Base-by-base conservation (phyloP, 306 rosid species). In the Parietaria judaica region DNA sequence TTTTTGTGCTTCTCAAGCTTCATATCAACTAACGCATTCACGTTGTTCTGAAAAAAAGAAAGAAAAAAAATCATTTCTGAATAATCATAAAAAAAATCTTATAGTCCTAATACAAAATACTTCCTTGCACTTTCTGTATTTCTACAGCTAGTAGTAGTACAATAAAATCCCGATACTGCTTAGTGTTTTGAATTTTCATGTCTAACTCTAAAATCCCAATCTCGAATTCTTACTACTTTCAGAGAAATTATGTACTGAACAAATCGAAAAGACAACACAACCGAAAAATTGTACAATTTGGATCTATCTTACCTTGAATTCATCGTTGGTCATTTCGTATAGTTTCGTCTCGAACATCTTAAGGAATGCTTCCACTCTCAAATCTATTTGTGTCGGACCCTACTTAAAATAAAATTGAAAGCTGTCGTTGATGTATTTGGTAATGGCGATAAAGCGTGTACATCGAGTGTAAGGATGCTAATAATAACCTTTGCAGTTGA, bases 1-100 rank as follows among this genome's bases (percentile, higher is more conserved):
- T 92, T 92, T 77, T 92, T 86, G 81, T 88, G 85, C 72, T 74
- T 92, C 85, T 92, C 96, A 64, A 86, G 89, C 77, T 88, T 92
- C 95, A 84, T 68, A 45, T 92, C 94, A 51, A 92, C 81, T 78
- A 92, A 81, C 54, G 95, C 82, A 67, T 88, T 88, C 62, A 92
- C 96, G 51, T 92, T 84, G 76, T 78, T 83, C 99, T 92, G 80
- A 61, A 77, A n/a, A 67, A 66, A 70, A 83, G 68, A 68, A 55
- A 82, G 14, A 58, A 63, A 48, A 65, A 61, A 56, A 66, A 55
- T 76, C 51, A 76, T 36, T 43, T 55, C 7, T n/a, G n/a, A n/a
- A 15, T 46, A 34, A 41, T 34, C 7, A 50, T 58, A n/a, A n/a
- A n/a, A n/a, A n/a, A n/a, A n/a, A n/a, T n/a, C n/a, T n/a, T n/a